Percentiles rank a stretch among this genome's conserved stretches.
Conservation (phyloP, 208 protist species). For the Crithidia mellificae region DNA sequence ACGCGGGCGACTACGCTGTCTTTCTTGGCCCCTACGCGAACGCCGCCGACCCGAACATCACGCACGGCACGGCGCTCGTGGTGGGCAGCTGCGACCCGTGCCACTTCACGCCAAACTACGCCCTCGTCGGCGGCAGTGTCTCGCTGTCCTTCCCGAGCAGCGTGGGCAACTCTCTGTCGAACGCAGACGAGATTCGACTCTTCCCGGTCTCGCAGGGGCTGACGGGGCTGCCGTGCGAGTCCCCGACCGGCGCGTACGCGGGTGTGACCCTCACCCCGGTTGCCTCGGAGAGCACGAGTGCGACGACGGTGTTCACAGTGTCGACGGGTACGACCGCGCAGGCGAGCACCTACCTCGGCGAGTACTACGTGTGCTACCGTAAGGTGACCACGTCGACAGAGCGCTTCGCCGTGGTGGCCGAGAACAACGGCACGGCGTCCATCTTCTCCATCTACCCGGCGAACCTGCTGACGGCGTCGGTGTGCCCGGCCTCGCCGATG, state of each 20-base stretch:
- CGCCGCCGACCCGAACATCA: slow-evolving; percentile 54
- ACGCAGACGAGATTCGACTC: slow-evolving; percentile 63
- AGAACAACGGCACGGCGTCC: slow-evolving; percentile 31
- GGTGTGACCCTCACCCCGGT: slow-evolving; percentile 49
- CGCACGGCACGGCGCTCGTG: slow-evolving; percentile 49
- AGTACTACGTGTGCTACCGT: slow-evolving; percentile 88
- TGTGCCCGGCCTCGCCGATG: slow-evolving; percentile 35
- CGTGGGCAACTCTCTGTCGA: slow-evolving; percentile 40
- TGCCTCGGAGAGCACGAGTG: slow-evolving; percentile 26
- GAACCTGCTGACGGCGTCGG: slow-evolving; percentile 36
- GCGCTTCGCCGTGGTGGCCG: slow-evolving; percentile 59
- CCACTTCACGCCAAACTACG: slow-evolving; percentile 62
- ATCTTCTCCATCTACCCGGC: slow-evolving; percentile 82
- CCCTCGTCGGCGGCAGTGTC: slow-evolving; percentile 47
- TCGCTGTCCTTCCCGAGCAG: slow-evolving; percentile 62
- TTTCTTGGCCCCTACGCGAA: slow-evolving; percentile 52
- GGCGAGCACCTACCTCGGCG: slow-evolving; percentile 50
- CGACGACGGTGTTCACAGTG: slow-evolving; percentile 51
- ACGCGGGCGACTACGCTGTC: slow-evolving; percentile 59
- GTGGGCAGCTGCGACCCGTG: slow-evolving; percentile 83
- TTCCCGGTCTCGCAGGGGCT: slow-evolving; percentile 59
- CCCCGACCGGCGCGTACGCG: slow-evolving; percentile 58
- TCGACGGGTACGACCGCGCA: slow-evolving; percentile 40
- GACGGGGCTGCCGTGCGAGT: slow-evolving; percentile 50
- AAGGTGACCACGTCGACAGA: slow-evolving; percentile 22